Base-by-base conservation (phyloP, 306 rosid genomes). In the Abrus pulchellus region DNA sequence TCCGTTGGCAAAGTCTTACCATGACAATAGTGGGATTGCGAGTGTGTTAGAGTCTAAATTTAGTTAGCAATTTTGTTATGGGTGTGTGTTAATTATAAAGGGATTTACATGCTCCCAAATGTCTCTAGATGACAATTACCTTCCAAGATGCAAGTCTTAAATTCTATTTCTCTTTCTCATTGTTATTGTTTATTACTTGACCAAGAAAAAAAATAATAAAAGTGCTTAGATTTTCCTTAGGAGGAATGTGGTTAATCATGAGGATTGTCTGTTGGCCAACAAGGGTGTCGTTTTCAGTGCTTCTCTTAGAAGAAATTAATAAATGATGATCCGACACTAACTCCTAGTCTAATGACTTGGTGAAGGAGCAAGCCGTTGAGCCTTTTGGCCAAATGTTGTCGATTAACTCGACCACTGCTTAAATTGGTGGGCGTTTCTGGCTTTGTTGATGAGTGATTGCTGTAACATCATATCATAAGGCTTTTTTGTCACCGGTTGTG, bases 171-270 rank as follows among this genome's bases (percentile, higher is more conserved):
- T 8, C 43, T 4, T 9, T 40, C 8, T 41, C 43, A 7, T 20
- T 20, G 20, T 20, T 20, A 20, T 20, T 41, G 3, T 38, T 65
- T 65, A 38, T 38, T 40, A n/a, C 6, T 38, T 64, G 70, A 1
- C 30, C 48, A 40, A 40, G 7, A 4, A 2, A 4, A 34, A 36
- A 36, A 36, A 36, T 20, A 20, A 20, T 20, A 20, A 20, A 7
- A 34, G 9, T 52, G 12, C 20, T 8, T 33, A 33, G 1, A 50
- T 33, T 30, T 41, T 14, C 72, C 48, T 63, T 36, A 12, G 6
- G 41, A 29, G 67, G 20, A 69, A 72, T 52, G 49, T 52, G 63
- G n/a, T 40, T 72, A 55, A 72, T 55, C 48, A 56, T 11, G 29
- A 56, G 67, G 20, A 44, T 9, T 67, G 55, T 30, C 74, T 47